Evolutionary conservation across 2,329 filamentous ascomycete species (phyloP).

Genomic region (Zymoseptoria brevis): DNA sequence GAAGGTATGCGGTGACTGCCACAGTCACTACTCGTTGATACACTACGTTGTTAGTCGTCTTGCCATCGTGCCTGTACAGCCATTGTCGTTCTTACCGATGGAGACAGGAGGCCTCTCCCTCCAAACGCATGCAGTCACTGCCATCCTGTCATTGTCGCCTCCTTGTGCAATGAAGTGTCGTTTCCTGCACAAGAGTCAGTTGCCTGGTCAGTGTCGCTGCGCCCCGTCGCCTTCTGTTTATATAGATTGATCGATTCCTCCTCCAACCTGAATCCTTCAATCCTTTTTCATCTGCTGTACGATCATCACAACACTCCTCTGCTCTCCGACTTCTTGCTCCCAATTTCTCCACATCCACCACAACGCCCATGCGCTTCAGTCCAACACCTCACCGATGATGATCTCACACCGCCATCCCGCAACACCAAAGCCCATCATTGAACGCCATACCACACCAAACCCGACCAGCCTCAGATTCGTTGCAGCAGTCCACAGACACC

Average conservation of each 20-base stretch:
- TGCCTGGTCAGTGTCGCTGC: neutral
- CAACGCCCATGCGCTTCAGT: neutral
- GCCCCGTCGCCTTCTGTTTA: neutral
- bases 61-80: neutral
- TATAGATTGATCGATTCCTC: neutral
- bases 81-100: neutral
- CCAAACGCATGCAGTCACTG: neutral
- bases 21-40: neutral
- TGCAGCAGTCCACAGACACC: constrained; percentile 1
- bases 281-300: neutral
- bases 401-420: neutral
- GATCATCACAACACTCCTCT: neutral
- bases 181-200: neutral
- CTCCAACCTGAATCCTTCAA: neutral
- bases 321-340: neutral
- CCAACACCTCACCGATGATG: neutral
- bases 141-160: neutral
- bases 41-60: neutral
- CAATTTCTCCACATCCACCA: neutral
- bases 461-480: neutral
- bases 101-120: neutral
- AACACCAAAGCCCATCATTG: neutral
- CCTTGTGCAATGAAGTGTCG: neutral
- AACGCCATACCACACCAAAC: neutral
- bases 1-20: neutral